phyloP scores from a whole-genome alignment of 2,329 filamentous ascomycete species.

The Hymenoscyphus infarciens region DNA sequence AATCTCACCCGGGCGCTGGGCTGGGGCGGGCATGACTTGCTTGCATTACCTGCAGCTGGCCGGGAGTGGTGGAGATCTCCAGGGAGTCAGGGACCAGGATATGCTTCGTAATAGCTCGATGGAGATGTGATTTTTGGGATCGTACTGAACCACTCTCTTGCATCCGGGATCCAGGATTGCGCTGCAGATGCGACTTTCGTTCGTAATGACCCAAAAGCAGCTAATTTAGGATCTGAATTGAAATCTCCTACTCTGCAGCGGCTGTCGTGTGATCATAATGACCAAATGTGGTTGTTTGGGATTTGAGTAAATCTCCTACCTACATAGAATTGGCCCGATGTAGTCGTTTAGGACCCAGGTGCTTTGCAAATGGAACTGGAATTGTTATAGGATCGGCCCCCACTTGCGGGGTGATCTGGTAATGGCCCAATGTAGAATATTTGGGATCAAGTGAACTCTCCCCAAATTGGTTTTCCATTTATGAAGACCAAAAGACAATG shows the following conservation, averaged over 20 bases:
- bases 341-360: not conserved
- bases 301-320: not conserved
- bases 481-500: too few species aligned
- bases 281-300: not conserved
- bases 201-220: not conserved
- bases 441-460: too few species aligned
- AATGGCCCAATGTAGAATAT: too few species aligned
- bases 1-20: not conserved
- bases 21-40: constrained; percentile 1
- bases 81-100: not conserved
- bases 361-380: not conserved
- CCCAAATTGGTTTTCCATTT: too few species aligned
- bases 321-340: not conserved
- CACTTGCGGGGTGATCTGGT: too few species aligned
- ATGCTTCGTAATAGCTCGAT: not conserved
- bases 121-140: not conserved
- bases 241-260: not conserved
- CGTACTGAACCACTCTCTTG: not conserved
- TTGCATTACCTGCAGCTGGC: not conserved
- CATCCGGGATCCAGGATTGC: not conserved
- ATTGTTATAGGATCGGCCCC: not conserved
- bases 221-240: not conserved
- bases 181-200: not conserved
- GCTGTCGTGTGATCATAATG: not conserved
- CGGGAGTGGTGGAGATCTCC: not conserved